Evolutionary conservation across 2,329 filamentous ascomycete species (phyloP).

Genomic region (Cercospora sp.): DNA sequence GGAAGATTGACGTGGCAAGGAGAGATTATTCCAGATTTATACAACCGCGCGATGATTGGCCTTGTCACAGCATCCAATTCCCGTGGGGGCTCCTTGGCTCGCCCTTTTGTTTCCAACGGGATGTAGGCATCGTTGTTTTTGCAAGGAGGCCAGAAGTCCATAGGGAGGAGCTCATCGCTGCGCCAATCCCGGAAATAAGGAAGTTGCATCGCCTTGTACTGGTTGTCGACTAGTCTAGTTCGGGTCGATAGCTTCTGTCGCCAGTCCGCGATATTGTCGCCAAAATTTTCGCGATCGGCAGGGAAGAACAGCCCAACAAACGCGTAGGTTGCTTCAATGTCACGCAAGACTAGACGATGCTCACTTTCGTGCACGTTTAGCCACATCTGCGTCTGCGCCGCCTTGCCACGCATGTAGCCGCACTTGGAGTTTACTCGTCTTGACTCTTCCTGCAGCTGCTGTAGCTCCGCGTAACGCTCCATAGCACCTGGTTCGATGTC

Average conservation of each 20-base stretch:
- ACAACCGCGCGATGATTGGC: not conserved
- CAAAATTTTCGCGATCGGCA: not conserved
- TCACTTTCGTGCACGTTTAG: not conserved
- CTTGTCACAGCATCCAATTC: constrained; percentile 43
- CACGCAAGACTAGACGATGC: not conserved
- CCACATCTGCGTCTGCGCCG: not conserved
- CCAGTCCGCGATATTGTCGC: not conserved
- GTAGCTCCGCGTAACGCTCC: not conserved
- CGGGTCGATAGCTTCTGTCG: not conserved
- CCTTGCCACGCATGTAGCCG: not conserved
- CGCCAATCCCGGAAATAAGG: constrained; percentile 26
- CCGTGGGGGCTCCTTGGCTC: constrained; percentile 32
- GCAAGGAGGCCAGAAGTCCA: constrained; percentile 32
- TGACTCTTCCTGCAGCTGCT: not conserved
- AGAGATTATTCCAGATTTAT: not conserved
- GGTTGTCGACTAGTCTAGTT: not conserved
- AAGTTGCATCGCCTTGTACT: not conserved
- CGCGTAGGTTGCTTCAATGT: not conserved
- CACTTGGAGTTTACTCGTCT: not conserved
- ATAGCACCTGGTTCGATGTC: not conserved
- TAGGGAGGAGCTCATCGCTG: constrained; percentile 43
- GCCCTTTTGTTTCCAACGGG: not conserved
- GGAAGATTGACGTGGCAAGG: constrained; percentile 34
- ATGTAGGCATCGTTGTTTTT: not conserved
- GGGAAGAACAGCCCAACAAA: not conserved